Percentiles rank a stretch among this genome's conserved stretches.
Conservation (phyloP, 306 rosid genomes). For the Fragaria nilgerrensis region DNA sequence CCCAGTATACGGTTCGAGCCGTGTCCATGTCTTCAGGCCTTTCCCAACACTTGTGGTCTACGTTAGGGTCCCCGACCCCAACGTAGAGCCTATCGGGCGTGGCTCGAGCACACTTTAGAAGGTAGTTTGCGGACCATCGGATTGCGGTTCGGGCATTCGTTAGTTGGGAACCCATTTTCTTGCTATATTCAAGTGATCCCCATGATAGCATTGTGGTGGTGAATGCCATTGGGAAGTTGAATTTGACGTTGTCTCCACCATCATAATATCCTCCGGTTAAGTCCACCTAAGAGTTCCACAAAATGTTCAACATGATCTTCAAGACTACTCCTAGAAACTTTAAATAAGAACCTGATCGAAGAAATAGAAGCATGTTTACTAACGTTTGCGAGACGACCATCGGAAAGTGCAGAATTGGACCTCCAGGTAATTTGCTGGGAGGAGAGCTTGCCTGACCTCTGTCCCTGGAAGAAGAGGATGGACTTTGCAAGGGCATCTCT, state of each 20-base stretch:
- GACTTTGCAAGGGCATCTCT: conserved; percentile 86
- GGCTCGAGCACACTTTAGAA: conserved; percentile 67
- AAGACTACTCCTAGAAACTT: not conserved
- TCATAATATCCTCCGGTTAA: conserved; percentile 84
- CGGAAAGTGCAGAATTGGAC: conserved; percentile 62
- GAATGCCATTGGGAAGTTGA: conserved; percentile 94
- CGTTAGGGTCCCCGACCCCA: conserved; percentile 80
- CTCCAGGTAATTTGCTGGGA: conserved; percentile 66
- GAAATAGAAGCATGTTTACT: conserved; percentile 27
- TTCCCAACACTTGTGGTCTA: conserved; percentile 94
- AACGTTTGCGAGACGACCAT: conserved; percentile 55
- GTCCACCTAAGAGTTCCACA: conserved; percentile 58
- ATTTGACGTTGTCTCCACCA: conserved; percentile 92
- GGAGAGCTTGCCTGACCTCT: conserved; percentile 81
- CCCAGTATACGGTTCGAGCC: conserved; percentile 57
- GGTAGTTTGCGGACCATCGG: conserved; percentile 76
- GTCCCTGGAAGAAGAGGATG: conserved; percentile 79
- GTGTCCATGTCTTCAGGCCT: conserved; percentile 96
- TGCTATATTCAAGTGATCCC: conserved; percentile 70
- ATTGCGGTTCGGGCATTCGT: conserved; percentile 53
- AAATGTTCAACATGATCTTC: too few species aligned
- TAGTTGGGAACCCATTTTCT: conserved; percentile 62
- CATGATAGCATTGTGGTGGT: conserved; percentile 86
- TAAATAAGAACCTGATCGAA: not conserved
- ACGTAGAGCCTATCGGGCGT: conserved; percentile 77